phyloP scores from a whole-genome alignment of 2,329 filamentous ascomycete genomes.

The Aspergillus sp. region DNA sequence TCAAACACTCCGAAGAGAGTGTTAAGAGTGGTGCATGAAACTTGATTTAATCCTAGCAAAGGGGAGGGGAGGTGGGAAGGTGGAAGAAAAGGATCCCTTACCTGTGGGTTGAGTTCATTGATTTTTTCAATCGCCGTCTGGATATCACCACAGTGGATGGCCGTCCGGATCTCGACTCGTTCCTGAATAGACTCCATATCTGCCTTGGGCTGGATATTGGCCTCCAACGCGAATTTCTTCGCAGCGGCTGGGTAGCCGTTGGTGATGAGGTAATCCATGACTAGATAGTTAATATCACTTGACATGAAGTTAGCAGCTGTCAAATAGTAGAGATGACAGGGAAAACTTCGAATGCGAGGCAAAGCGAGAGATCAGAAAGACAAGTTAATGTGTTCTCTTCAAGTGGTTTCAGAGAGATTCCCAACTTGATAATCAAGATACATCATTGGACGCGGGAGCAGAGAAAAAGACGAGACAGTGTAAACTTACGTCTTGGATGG shows the following conservation, averaged over 20 bases:
- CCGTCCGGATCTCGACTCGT: slow-evolving; percentile 77
- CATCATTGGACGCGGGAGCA: slow-evolving; percentile 68
- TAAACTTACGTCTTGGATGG: slow-evolving; percentile 80
- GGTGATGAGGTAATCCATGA: slow-evolving; percentile 95
- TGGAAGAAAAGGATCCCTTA: slow-evolving; percentile 50
- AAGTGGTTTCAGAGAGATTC: slow-evolving; percentile 99
- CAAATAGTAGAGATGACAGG: slow-evolving; percentile 3
- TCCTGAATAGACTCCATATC: slow-evolving; percentile 71
- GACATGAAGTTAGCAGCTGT: slow-evolving; percentile 27
- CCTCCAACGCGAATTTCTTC: slow-evolving; percentile 89
- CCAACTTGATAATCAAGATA: slow-evolving; percentile 80
- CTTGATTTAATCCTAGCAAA: slow-evolving; percentile 87
- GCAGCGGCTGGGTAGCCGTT: slow-evolving; percentile 93
- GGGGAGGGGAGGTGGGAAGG: slow-evolving; percentile 6
- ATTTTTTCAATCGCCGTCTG: slow-evolving; percentile 80
- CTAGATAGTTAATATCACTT: slow-evolving; percentile 92
- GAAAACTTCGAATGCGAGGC: slow-evolving; percentile 17
- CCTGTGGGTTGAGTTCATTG: slow-evolving; percentile 87
- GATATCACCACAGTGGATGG: slow-evolving; percentile 82
- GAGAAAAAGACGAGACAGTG: slow-evolving; percentile 4
- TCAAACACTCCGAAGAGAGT: slow-evolving; percentile 74
- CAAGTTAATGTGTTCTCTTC: slow-evolving; percentile 88
- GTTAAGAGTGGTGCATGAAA: slow-evolving; percentile 99
- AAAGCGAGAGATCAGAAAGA: slow-evolving; percentile 58
- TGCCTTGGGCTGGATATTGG: slow-evolving; percentile 74